Percentiles rank a stretch among this genome's conserved stretches.
Evolutionary conservation across 805 yeast genomes (phyloP).

Genomic region (Spencermartinsiella europaea): DNA sequence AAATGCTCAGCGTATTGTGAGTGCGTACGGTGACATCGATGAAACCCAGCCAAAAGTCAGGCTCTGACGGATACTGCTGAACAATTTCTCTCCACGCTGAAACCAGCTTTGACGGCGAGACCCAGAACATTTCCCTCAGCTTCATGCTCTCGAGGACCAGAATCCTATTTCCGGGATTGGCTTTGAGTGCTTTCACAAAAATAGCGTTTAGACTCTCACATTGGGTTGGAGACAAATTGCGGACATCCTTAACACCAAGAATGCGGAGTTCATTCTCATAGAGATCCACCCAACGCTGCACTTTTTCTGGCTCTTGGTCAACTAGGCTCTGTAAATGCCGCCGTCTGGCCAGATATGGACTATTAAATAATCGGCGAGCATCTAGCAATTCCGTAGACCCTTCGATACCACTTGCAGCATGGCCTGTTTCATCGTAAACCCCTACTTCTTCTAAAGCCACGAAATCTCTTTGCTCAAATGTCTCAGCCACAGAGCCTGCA

Average conservation of each 20-base stretch:
- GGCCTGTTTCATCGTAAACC: neutral
- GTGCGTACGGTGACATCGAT: constrained; percentile 1
- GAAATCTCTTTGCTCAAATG: neutral
- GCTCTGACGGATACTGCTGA: constrained; percentile 2
- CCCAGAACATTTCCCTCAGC: neutral
- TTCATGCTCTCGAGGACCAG: neutral
- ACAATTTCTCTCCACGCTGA: constrained; percentile 8
- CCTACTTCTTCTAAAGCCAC: neutral
- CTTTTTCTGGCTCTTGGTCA: neutral
- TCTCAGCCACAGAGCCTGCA: neutral
- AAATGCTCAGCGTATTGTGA: neutral
- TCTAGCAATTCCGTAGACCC: too few species aligned
- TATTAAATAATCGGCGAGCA: too few species aligned
- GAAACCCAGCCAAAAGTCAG: constrained; percentile 7
- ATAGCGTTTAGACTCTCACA: neutral
- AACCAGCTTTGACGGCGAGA: neutral
- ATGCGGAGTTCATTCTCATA: constrained; percentile 1
- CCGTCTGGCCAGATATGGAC: neutral
- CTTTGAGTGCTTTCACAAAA: neutral
- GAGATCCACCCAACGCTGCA: neutral
- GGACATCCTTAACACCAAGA: neutral
- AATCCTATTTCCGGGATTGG: neutral
- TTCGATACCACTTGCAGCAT: neutral
- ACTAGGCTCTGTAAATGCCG: neutral
- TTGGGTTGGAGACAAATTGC: neutral